Percentiles rank a stretch among this genome's conserved stretches.
These are phyloP conservation scores for Phaeoacremonium minimum DNA, from an alignment of 2,329 filamentous ascomycete genomes.

Conservation along the genomic window DNA sequence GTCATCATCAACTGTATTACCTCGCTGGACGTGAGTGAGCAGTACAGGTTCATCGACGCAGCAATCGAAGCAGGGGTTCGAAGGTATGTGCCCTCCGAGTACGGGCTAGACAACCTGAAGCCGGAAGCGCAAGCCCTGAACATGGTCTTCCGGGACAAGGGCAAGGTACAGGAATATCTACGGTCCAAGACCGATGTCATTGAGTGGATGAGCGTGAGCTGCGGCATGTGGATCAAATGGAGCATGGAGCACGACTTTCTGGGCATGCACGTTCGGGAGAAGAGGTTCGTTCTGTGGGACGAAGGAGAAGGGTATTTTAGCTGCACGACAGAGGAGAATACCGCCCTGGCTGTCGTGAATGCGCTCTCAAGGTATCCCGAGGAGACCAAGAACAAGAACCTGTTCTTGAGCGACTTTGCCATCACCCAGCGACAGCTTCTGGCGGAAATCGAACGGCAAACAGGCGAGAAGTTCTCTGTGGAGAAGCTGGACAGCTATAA, in stretches of 20 bases:
- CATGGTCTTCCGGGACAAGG: conserved; percentile 19
- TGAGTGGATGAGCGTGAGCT: conserved; percentile 23
- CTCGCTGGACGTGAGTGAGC: conserved; percentile 25
- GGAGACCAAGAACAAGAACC: conserved; percentile 24
- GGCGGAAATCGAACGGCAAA: conserved; percentile 43
- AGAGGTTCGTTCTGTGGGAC: conserved; percentile 22
- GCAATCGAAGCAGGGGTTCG: conserved; percentile 49
- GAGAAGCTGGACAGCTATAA: conserved; percentile 18
- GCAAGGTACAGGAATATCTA: conserved; percentile 20
- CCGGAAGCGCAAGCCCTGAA: conserved; percentile 18
- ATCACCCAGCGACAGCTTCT: conserved; percentile 26
- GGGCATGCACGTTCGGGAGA: conserved; percentile 12
- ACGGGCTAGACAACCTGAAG: conserved; percentile 28
- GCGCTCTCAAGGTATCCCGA: conserved; percentile 18
- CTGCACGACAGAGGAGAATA: conserved; percentile 27
- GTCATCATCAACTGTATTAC: conserved; percentile 37
- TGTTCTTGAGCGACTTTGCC: conserved; percentile 26
- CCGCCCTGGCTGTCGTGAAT: conserved; percentile 20
- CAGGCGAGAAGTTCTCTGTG: conserved; percentile 32
- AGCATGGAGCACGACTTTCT: conserved; percentile 18
- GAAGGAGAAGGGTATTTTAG: conserved; percentile 26
- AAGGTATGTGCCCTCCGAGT: conserved; percentile 53
- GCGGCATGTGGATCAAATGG: conserved; percentile 24
- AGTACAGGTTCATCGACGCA: conserved; percentile 49
- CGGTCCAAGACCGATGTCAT: conserved; percentile 16